Evolutionary conservation across 2,329 filamentous ascomycete species (phyloP), one percentile per base, ranked within the genome.

Genomic region (Lachnellula subtilissima): DNA sequence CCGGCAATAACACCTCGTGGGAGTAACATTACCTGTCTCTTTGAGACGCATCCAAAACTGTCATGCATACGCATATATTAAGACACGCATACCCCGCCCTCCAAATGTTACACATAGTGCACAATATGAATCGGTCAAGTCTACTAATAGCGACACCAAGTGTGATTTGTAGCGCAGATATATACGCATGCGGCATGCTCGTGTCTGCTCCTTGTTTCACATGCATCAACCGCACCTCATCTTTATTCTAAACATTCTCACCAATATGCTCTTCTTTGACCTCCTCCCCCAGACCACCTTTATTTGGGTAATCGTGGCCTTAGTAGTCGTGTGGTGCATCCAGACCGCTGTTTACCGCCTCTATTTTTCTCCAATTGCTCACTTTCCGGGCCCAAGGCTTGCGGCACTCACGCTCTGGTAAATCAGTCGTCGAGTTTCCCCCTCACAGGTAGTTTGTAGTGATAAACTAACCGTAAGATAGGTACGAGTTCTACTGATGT

Each of bases 401-500:
- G 70, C 70, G 14, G 70, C 69, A 3, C 58, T 69, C 25, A 68
- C 63, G 1, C 47, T 50, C 6, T 65, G 59, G 59, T 69, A 63
- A n/a, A 47, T 19, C 14, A 9, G 35, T 22, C 25, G 15, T 17
- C 22, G 35, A 3, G 9, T 35, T 8, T 9, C 25, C n/a, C 22
- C 12, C 19, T 22, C 28, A n/a, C 22, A 42, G 43, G 19, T 25
- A 25, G 43, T 25, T 19, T 47, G 43, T 5, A 50, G 19, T 15
- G 32, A 36, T 8, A 37, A 23, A 39, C 49, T 56, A 17, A 59
- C 40, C 52, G 58, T 37, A 25, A 8, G 17, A 62, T 45, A 63
- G 63, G 62, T 68, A 69, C 48, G 60, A 66, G 42, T 48, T 59
- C 11, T 78, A 76, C 63, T 76, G 75, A 78, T 53, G 66, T 76